These are phyloP conservation scores for Colletotrichum caudatum DNA, from an alignment of 2,329 filamentous ascomycete species.

Conservation along the genomic window DNA sequence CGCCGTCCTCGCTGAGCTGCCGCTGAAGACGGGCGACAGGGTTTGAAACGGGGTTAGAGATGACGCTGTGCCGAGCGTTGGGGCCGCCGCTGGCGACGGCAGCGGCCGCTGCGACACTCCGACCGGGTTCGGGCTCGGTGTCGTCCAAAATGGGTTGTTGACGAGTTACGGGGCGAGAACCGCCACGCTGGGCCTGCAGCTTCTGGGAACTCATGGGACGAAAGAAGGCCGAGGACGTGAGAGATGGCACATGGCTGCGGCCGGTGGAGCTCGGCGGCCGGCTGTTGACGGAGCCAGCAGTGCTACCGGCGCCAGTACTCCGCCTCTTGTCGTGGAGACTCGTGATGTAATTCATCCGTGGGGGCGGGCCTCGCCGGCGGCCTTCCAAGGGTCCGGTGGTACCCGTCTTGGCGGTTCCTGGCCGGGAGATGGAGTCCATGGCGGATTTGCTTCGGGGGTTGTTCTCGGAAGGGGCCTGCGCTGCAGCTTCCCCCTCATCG, in stretches of 20 bases:
- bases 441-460: constrained; percentile 33
- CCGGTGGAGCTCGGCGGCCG: constrained; percentile 71
- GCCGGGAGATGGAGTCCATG: constrained; percentile 61
- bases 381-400: constrained; percentile 45
- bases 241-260: constrained; percentile 87
- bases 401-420: constrained; percentile 66
- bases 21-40: constrained; percentile 52
- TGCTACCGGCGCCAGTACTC: constrained; percentile 54
- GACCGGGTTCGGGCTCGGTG: constrained; percentile 53
- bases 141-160: constrained; percentile 44
- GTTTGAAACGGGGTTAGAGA: constrained; percentile 59
- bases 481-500: constrained; percentile 61
- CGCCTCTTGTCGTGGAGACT: constrained; percentile 59
- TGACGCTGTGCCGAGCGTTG: constrained; percentile 67
- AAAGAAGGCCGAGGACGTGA: constrained; percentile 93
- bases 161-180: constrained; percentile 58
- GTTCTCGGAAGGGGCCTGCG: constrained; percentile 49
- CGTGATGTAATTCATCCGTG: constrained; percentile 63
- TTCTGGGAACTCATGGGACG: constrained; percentile 97
- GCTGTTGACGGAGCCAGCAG: constrained; percentile 52
- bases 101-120: constrained; percentile 48
- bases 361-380: constrained; percentile 60
- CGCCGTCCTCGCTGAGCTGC: constrained; percentile 57
- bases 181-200: constrained; percentile 87
- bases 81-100: constrained; percentile 55